Evolutionary conservation across 2,329 filamentous ascomycete species (phyloP).

Genomic region (Xylogone sp.): DNA sequence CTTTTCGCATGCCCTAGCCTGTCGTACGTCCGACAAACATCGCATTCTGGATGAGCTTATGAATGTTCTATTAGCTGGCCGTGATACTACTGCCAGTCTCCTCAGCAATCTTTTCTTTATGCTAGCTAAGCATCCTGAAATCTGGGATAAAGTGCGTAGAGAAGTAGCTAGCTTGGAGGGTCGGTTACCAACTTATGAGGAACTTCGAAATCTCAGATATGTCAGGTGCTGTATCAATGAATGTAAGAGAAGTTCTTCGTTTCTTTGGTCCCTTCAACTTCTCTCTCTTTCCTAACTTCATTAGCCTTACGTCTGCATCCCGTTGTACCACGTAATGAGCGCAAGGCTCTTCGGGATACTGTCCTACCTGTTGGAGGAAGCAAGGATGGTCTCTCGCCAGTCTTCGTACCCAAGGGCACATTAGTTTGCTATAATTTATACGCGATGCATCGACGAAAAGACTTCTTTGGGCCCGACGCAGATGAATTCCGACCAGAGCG

Average conservation of each 20-base stretch:
- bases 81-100: slow-evolving; percentile 8
- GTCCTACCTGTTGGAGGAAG: slow-evolving; percentile 32
- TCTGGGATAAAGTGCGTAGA: slow-evolving; percentile 4
- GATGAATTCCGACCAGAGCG: slow-evolving; percentile 34
- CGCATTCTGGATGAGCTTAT: slow-evolving; percentile 3
- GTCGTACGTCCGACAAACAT: slow-evolving; percentile 35
- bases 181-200: slow-evolving; percentile 40
- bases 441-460: slow-evolving; percentile 63
- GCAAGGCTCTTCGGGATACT: slow-evolving; percentile 42
- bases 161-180: slow-evolving; percentile 9
- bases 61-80: slow-evolving; percentile 31
- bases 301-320: slow-evolving; percentile 48
- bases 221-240: slow-evolving; percentile 4
- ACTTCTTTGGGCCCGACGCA: slow-evolving; percentile 32
- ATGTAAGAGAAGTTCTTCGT: background rate
- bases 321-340: slow-evolving; percentile 49
- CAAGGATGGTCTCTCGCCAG: slow-evolving; percentile 25
- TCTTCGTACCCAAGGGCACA: slow-evolving; percentile 28
- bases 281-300: no score
- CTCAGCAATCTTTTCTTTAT: slow-evolving; percentile 7
- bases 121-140: slow-evolving; percentile 3
- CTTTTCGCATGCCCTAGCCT: slow-evolving; percentile 53
- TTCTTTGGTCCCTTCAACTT: slow-evolving; percentile 2
- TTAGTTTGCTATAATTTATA: slow-evolving; percentile 71
- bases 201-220: background rate